These are phyloP conservation scores for Picochlorum sp. DNA, from an alignment of 139 green algal genomes.

Conservation along the genomic window DNA sequence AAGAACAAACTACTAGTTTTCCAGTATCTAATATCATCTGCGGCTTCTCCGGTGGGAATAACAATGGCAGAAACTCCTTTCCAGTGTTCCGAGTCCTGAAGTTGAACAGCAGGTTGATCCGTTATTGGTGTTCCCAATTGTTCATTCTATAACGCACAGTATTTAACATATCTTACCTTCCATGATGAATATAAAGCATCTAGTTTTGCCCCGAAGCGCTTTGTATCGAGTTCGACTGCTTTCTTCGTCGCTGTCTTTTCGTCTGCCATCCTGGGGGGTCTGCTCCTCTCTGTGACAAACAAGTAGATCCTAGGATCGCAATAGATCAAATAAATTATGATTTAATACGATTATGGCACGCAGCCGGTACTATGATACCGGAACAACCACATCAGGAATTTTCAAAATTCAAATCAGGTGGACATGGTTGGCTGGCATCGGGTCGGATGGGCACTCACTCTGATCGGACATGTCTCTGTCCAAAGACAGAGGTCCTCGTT, in stretches of 20 bases:
- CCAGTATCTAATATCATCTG: constrained; percentile 69
- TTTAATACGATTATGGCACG: too few relatives aligned
- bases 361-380: too few relatives aligned
- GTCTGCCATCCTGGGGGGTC: neutral
- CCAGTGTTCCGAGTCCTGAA: constrained; percentile 2
- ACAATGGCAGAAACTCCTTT: constrained; percentile 29
- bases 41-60: constrained; percentile 34
- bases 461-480: too few relatives aligned
- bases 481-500: too few relatives aligned
- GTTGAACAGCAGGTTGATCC: neutral
- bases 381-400: too few relatives aligned
- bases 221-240: constrained; percentile 39
- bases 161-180: constrained; percentile 36
- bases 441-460: too few relatives aligned
- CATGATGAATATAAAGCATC: constrained; percentile 53
- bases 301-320: too few relatives aligned
- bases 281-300: neutral
- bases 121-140: neutral
- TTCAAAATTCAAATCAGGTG: too few relatives aligned
- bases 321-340: too few relatives aligned
- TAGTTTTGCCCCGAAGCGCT: constrained; percentile 40
- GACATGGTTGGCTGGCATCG: too few relatives aligned
- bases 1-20: constrained; percentile 85
- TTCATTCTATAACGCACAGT: neutral
- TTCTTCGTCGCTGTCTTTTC: constrained; percentile 7